Percentiles rank a stretch among this genome's conserved stretches.
Conservation (phyloP, 2,329 filamentous ascomycete genomes). For the Fusarium mundagurra region DNA sequence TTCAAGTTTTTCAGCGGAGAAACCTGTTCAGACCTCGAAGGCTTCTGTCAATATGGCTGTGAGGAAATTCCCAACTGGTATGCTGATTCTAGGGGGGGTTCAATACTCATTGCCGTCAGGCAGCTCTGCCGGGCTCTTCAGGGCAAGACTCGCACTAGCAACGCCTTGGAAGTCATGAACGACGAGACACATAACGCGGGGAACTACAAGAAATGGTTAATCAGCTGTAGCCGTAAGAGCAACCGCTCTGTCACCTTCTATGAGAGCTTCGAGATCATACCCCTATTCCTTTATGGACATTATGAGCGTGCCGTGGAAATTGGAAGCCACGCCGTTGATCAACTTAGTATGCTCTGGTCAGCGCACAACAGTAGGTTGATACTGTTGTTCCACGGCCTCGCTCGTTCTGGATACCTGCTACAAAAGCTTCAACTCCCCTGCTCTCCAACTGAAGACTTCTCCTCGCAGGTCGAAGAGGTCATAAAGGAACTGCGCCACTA, state of each 20-base stretch:
- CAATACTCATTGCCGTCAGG: conserved; percentile 71
- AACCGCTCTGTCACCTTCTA: conserved; percentile 75
- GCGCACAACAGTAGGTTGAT: conserved; percentile 66
- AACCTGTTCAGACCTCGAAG: conserved; percentile 74
- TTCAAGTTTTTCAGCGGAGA: conserved; percentile 76
- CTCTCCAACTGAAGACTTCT: conserved; percentile 54
- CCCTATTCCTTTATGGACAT: conserved; percentile 71
- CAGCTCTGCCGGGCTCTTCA: conserved; percentile 77
- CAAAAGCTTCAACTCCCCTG: conserved; percentile 60
- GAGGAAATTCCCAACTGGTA: conserved; percentile 80
- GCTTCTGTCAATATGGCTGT: conserved; percentile 75
- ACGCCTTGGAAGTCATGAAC: conserved; percentile 67
- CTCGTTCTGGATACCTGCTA: conserved; percentile 63
- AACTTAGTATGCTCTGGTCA: conserved; percentile 65
- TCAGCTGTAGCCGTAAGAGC: conserved; percentile 63
- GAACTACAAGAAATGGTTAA: conserved; percentile 69
- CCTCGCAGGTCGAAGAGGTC: conserved; percentile 57
- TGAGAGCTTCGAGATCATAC: conserved; percentile 71
- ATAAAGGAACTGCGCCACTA: conserved; percentile 64
- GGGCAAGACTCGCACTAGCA: conserved; percentile 71
- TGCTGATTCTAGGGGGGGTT: conserved; percentile 75
- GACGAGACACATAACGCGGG: conserved; percentile 72
- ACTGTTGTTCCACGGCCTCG: conserved; percentile 69
- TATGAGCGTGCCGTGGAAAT: conserved; percentile 68
- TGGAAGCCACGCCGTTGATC: conserved; percentile 60